These are phyloP conservation scores for Ceratobasidium sp. DNA, from an alignment of 1,284 basidiomycete species.

Conservation along the genomic window DNA sequence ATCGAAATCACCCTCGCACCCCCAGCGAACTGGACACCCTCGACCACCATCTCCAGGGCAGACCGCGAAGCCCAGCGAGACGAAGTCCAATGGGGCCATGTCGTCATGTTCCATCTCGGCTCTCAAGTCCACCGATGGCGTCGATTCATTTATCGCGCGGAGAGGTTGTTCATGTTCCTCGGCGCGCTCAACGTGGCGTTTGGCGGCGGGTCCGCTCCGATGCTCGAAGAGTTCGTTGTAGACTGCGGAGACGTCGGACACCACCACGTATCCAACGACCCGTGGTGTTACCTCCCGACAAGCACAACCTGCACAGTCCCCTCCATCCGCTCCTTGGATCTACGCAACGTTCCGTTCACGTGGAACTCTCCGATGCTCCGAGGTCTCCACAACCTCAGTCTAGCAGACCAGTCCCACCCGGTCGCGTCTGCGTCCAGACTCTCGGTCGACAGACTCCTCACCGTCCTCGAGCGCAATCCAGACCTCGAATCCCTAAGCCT, in stretches of 20 bases:
- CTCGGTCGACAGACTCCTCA: conserved; percentile 73
- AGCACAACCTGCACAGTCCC: conserved; percentile 42
- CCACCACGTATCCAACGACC: conserved; percentile 46
- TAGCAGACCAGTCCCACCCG: conserved; percentile 72
- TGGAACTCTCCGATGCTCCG: conserved; percentile 48
- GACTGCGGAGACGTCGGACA: conserved; percentile 68
- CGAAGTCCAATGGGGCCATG: conserved; percentile 74
- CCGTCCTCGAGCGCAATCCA: conserved; percentile 70
- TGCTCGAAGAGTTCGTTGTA: conserved; percentile 79
- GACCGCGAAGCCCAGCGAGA: conserved; percentile 45
- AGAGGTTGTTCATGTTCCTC: conserved; percentile 77
- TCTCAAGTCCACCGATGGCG: conserved; percentile 82
- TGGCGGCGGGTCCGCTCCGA: conserved; percentile 71
- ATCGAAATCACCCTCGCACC: conserved; percentile 76
- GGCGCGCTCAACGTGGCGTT: conserved; percentile 63
- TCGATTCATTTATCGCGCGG: conserved; percentile 80
- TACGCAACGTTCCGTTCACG: conserved; percentile 48
- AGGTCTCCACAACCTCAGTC: conserved; percentile 67
- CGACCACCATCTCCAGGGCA: conserved; percentile 36
- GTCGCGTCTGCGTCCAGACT: conserved; percentile 72
- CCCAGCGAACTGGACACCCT: conserved; percentile 44
- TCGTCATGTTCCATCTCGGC: conserved; percentile 78
- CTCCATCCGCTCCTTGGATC: conserved; percentile 44
- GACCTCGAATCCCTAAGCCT: conserved; percentile 68
- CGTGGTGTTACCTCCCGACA: conserved; percentile 40